These are phyloP conservation scores for Mycosarcoma maydis DNA, from an alignment of 1,284 basidiomycete species.

Conservation along the genomic window DNA sequence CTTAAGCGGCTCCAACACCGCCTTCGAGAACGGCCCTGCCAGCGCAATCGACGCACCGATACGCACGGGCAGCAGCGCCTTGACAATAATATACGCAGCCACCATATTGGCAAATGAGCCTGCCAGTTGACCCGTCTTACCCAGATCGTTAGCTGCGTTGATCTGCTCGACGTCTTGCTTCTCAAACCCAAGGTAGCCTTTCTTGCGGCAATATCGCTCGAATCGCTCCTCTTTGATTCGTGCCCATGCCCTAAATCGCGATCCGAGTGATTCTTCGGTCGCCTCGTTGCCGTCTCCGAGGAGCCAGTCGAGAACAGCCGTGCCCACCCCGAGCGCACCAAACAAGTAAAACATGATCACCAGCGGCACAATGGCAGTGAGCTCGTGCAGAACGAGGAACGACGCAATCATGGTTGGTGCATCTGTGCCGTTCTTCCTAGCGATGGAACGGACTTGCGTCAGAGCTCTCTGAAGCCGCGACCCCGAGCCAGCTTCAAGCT, in stretches of 20 bases:
- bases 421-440: constrained; percentile 71
- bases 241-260: constrained; percentile 28
- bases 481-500: constrained; percentile 6
- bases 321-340: constrained; percentile 77
- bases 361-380: constrained; percentile 83
- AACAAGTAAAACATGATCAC: constrained; percentile 79
- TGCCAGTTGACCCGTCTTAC: constrained; percentile 70
- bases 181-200: constrained; percentile 83
- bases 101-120: constrained; percentile 69
- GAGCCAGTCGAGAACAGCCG: constrained; percentile 72
- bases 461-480: constrained; percentile 33
- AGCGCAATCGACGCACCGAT: constrained; percentile 79
- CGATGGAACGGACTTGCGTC: constrained; percentile 40
- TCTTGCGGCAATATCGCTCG: constrained; percentile 77
- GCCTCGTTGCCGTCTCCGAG: constrained; percentile 16
- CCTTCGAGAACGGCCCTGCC: constrained; percentile 78
- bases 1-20: constrained; percentile 73
- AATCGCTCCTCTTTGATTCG: constrained; percentile 70
- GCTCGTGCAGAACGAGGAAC: constrained; percentile 85
- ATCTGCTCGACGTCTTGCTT: constrained; percentile 68
- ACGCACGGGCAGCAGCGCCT: constrained; percentile 81
- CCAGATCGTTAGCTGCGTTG: constrained; percentile 40
- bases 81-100: constrained; percentile 83
- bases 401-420: constrained; percentile 80
- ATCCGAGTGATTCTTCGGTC: constrained; percentile 3